Evolutionary conservation across 2,329 filamentous ascomycete species (phyloP).

Genomic region (Ploettnerulaceae sp.): DNA sequence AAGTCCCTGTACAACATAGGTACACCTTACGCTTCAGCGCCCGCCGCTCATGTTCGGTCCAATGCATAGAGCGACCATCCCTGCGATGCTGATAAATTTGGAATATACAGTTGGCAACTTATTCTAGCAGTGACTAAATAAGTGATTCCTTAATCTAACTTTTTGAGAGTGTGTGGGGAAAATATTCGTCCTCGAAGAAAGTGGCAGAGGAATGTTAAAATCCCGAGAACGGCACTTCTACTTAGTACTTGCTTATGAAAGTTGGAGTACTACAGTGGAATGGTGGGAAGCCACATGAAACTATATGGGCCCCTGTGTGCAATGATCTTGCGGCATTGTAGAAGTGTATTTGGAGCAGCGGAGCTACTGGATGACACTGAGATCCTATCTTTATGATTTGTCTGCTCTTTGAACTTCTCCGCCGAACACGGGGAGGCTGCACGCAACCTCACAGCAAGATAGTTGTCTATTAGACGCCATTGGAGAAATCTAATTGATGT

Average conservation of each 20-base stretch:
- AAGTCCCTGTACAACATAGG: neutral
- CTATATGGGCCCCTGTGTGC: neutral
- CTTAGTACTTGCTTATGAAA: no score
- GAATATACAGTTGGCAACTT: neutral
- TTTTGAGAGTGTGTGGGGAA: neutral
- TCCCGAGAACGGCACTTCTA: constrained; percentile 1
- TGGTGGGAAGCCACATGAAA: neutral
- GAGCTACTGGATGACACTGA: no score
- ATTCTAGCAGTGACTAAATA: no score
- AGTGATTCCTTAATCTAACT: no score
- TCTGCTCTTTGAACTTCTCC: neutral
- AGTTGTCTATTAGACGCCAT: neutral
- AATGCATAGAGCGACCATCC: neutral
- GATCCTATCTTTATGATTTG: neutral
- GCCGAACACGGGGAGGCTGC: neutral
- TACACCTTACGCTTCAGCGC: neutral
- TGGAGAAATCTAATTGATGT: neutral
- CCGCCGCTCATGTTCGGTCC: neutral
- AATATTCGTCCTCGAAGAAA: neutral
- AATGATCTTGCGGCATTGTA: neutral
- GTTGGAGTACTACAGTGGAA: neutral
- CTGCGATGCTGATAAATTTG: neutral
- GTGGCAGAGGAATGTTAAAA: constrained; percentile 1
- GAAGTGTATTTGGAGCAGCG: neutral
- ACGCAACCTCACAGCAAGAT: neutral